Conservation (phyloP, 805 yeast genomes). For the Starmerella tilneyi region DNA sequence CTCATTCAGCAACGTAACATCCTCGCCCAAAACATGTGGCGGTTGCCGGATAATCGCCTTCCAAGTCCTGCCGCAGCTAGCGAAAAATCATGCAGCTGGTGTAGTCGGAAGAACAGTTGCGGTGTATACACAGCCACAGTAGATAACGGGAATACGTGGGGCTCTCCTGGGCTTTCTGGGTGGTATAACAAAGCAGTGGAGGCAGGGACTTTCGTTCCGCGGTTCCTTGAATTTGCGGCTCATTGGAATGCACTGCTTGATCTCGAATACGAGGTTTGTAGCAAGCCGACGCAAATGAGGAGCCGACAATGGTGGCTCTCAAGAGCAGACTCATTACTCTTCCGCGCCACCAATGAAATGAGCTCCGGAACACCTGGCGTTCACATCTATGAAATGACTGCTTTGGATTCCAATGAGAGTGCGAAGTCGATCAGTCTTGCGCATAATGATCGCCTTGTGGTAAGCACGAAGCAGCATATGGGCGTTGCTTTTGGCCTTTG, state of each 20-base stretch:
- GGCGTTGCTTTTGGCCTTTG: constrained; percentile 17
- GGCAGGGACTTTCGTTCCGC: constrained; percentile 24
- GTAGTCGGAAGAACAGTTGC: constrained; percentile 26
- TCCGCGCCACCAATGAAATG: constrained; percentile 2
- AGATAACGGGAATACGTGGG: constrained; percentile 13
- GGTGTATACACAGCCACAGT: constrained; percentile 23
- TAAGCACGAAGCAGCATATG: constrained; percentile 22
- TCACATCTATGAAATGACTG: neutral
- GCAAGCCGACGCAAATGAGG: constrained; percentile 44
- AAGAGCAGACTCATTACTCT: neutral
- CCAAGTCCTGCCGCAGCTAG: constrained; percentile 22
- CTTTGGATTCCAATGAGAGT: neutral
- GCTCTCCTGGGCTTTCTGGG: neutral
- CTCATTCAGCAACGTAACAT: constrained; percentile 64
- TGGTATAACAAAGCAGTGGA: constrained; percentile 7
- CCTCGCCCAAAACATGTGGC: constrained; percentile 47
- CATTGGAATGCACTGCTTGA: constrained; percentile 68
- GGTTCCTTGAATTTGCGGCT: constrained; percentile 47
- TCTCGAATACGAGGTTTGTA: constrained; percentile 63
- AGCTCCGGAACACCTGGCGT: neutral
- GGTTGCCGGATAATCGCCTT: constrained; percentile 9
- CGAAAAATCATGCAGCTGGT: constrained; percentile 32
- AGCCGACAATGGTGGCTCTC: constrained; percentile 30
- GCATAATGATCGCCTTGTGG: constrained; percentile 8
- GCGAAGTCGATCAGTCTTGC: neutral